phyloP scores from a whole-genome alignment of 2,329 filamentous ascomycete genomes.

The Nigrospora sphaerica region DNA sequence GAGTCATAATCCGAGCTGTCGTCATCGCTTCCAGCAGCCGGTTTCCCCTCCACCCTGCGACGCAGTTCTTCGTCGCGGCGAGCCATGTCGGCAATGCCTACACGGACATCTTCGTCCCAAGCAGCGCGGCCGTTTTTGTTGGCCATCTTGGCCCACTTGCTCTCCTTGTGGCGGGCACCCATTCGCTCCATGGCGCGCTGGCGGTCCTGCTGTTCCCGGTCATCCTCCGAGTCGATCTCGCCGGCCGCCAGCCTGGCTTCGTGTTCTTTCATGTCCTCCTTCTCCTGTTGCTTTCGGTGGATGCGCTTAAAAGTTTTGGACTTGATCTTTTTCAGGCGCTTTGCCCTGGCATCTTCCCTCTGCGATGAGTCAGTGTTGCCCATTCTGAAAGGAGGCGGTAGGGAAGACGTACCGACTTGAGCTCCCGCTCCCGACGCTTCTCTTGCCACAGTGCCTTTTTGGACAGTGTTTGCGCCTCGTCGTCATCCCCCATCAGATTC shows the following conservation, averaged over 20 bases:
- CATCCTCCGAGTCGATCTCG: conserved; percentile 58
- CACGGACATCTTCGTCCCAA: conserved; percentile 83
- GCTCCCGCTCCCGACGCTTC: conserved; percentile 72
- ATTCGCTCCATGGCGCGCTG: conserved; percentile 77
- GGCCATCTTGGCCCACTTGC: conserved; percentile 85
- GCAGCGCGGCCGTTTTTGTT: conserved; percentile 71
- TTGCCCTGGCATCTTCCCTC: conserved; percentile 76
- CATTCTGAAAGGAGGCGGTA: too few relatives aligned
- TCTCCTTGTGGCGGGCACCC: conserved; percentile 77
- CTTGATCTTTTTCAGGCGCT: conserved; percentile 98
- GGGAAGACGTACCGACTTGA: conserved; percentile 53
- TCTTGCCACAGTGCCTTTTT: conserved; percentile 66
- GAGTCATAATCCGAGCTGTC: conserved; percentile 48
- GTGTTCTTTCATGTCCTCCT: conserved; percentile 43
- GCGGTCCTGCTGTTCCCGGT: conserved; percentile 60
- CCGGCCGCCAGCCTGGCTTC: conserved; percentile 50
- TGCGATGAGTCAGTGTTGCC: too few relatives aligned
- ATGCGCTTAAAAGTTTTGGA: conserved; percentile 90
- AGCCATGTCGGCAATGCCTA: conserved; percentile 74
- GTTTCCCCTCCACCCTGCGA: conserved; percentile 68
- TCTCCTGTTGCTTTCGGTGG: conserved; percentile 66
- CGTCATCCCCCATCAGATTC: conserved; percentile 49
- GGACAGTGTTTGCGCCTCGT: conserved; percentile 66
- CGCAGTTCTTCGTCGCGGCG: conserved; percentile 75
- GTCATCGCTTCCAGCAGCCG: conserved; percentile 18